phyloP scores from a whole-genome alignment of 139 green algal genomes.

The Axilococcus clingmanii region DNA sequence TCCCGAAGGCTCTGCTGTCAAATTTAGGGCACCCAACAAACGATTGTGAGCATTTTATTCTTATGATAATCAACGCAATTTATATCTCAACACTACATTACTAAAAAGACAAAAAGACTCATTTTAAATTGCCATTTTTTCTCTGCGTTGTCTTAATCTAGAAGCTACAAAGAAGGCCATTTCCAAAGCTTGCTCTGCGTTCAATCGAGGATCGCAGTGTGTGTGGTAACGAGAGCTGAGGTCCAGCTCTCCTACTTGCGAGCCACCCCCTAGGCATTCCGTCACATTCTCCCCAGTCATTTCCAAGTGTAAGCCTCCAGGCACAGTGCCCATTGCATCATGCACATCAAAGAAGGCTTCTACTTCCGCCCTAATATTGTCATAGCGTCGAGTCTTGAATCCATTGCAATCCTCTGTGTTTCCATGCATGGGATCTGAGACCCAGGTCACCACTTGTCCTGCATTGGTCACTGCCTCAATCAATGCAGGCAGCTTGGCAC shows the following conservation, averaged over 20 bases:
- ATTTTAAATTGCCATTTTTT: constrained; percentile 7
- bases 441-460: constrained; percentile 86
- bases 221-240: constrained; percentile 93
- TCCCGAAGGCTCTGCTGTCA: constrained; percentile 12
- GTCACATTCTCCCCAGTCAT: constrained; percentile 97
- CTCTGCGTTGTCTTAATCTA: constrained; percentile 43
- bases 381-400: constrained; percentile 96
- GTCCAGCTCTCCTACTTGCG: constrained; percentile 54
- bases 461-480: constrained; percentile 54
- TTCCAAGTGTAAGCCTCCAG: constrained; percentile 94
- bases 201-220: constrained; percentile 98
- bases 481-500: constrained; percentile 62
- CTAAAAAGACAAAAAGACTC: neutral
- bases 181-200: constrained; percentile 95
- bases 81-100: constrained; percentile 3
- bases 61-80: neutral
- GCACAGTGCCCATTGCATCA: constrained; percentile 71
- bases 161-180: constrained; percentile 95
- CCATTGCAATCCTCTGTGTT: constrained; percentile 89
- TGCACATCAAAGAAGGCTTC: constrained; percentile 90
- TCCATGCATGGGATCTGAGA: constrained; percentile 98
- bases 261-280: constrained; percentile 92
- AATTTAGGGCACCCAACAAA: constrained; percentile 29
- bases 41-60: constrained; percentile 10
- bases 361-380: constrained; percentile 61